These are phyloP conservation scores for Pythium coloratum DNA, from an alignment of 352 stramenopile genomes.

Conservation along the genomic window DNA sequence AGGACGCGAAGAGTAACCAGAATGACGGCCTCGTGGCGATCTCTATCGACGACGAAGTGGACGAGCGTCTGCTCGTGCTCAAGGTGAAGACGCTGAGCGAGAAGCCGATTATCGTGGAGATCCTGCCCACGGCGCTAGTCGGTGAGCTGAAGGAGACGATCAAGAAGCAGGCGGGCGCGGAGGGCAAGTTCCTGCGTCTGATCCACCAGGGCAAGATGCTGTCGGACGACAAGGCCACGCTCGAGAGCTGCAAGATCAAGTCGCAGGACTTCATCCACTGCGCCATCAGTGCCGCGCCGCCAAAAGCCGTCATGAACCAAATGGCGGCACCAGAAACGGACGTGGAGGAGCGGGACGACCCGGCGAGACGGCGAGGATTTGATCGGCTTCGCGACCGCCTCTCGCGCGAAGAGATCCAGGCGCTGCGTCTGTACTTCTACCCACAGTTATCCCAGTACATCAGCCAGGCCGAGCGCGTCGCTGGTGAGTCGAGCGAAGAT, in stretches of 20 bases:
- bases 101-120: slow-evolving; percentile 81
- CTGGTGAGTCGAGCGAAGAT: slow-evolving; percentile 79
- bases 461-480: slow-evolving; percentile 72
- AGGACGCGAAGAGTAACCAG: slow-evolving; percentile 18
- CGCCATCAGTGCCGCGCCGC: slow-evolving; percentile 75
- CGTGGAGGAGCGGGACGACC: slow-evolving; percentile 61
- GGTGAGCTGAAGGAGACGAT: slow-evolving; percentile 75
- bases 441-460: slow-evolving; percentile 85
- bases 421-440: slow-evolving; percentile 85
- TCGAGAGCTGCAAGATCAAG: slow-evolving; percentile 78
- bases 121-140: slow-evolving; percentile 54
- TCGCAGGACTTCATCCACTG: slow-evolving; percentile 86
- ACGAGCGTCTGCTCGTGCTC: slow-evolving; percentile 44
- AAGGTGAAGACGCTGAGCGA: slow-evolving; percentile 88
- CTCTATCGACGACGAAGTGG: slow-evolving; percentile 49
- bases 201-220: slow-evolving; percentile 90
- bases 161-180: slow-evolving; percentile 71
- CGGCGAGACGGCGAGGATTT: slow-evolving; percentile 60
- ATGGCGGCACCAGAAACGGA: slow-evolving; percentile 47
- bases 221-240: slow-evolving; percentile 74
- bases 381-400: slow-evolving; percentile 78
- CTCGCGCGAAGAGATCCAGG: slow-evolving; percentile 85
- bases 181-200: slow-evolving; percentile 83
- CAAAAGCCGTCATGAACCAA: slow-evolving; percentile 79
- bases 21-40: slow-evolving; percentile 45